These are phyloP conservation scores for Emericellopsis atlantica DNA, from an alignment of 2,329 filamentous ascomycete species.

Conservation along the genomic window DNA sequence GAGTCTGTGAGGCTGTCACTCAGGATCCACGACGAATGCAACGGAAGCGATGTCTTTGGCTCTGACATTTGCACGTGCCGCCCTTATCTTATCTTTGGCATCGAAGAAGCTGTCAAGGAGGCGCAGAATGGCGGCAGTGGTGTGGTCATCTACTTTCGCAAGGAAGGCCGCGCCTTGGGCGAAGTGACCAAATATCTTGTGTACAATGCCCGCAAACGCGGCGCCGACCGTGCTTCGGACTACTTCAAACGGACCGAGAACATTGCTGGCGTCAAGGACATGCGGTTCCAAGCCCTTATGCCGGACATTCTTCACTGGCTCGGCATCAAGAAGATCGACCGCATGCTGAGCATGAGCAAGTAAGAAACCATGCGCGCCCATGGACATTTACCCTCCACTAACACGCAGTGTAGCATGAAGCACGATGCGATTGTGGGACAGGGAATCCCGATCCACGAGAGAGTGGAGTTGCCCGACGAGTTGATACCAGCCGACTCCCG, in stretches of 20 bases:
- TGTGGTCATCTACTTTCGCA: conserved; percentile 97
- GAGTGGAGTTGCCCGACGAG: conserved; percentile 83
- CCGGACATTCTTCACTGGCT: conserved; percentile 97
- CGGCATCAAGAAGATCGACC: conserved; percentile 95
- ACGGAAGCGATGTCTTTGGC: conserved; percentile 93
- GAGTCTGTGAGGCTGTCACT: conserved; percentile 69
- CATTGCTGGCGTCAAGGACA: conserved; percentile 90
- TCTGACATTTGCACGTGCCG: conserved; percentile 96
- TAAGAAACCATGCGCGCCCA: conserved; percentile 28
- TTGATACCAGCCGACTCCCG: conserved; percentile 89
- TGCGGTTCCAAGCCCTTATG: conserved; percentile 98
- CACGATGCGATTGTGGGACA: conserved; percentile 79
- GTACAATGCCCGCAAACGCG: conserved; percentile 72
- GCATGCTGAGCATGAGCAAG: conserved; percentile 99
- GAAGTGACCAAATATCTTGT: conserved; percentile 77
- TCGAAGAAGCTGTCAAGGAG: conserved; percentile 94
- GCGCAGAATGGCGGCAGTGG: conserved; percentile 88
- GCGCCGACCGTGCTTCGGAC: conserved; percentile 69
- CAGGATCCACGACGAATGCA: conserved; percentile 74
- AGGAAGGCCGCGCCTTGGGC: conserved; percentile 86
- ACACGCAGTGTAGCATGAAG: conserved; percentile 47
- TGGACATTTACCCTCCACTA: background rate
- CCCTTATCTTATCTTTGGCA: conserved; percentile 91
- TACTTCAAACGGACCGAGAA: conserved; percentile 98
- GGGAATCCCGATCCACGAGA: conserved; percentile 78